Evolutionary conservation across 345 rosid genomes (phyloP), one percentile per base, ranked within the genome.

Genomic region (Eucalyptus albens): DNA sequence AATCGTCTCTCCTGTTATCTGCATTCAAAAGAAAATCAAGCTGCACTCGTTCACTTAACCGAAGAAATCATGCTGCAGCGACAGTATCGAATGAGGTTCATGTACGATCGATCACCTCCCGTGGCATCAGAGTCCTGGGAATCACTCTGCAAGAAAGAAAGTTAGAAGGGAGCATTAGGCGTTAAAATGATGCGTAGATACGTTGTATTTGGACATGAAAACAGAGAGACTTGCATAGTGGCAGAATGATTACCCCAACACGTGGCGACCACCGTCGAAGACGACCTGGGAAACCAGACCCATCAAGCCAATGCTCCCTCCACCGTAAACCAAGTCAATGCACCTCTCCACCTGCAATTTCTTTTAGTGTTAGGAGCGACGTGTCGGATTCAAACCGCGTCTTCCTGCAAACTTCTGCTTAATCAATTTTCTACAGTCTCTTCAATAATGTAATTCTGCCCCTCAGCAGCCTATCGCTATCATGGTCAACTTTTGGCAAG

Each of bases 271-370:
- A 33, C 98, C 98, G 53, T 95, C 93, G 88, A 91, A 94, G 81
- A 96, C 97, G 89, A 94, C 95, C 90, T 94, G 96, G 55, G 97
- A 96, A 42, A 95, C 91, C 69, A 94, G 91, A 40, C 98, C 98
- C 97, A 96, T 96, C 89, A 96, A 89, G 4, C 97, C 97, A 88
- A 96, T 92, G 94, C 98, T 96, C 26, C 97, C 97, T 89, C 98
- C 98, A 56, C 98, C 98, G 89, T 96, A 96, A 60, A 96, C 97
- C 90, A 96, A 92, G 94, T 95, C 97, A 89, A 96, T 95, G 89
- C 92, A 94, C 91, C 95, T 94, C 86, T 94, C 94, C 22, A 96
- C 98, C 98, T 96, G 90, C 80, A 91, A 67, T 87, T 42, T 26
- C 44, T 85, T 62, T 90, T 16, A 50, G 33, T 72, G 45, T 72